Percentiles rank a stretch among this genome's conserved stretches.
Conservation (phyloP, 352 stramenopile genomes). For the Globisporangium acanthophoron region DNA sequence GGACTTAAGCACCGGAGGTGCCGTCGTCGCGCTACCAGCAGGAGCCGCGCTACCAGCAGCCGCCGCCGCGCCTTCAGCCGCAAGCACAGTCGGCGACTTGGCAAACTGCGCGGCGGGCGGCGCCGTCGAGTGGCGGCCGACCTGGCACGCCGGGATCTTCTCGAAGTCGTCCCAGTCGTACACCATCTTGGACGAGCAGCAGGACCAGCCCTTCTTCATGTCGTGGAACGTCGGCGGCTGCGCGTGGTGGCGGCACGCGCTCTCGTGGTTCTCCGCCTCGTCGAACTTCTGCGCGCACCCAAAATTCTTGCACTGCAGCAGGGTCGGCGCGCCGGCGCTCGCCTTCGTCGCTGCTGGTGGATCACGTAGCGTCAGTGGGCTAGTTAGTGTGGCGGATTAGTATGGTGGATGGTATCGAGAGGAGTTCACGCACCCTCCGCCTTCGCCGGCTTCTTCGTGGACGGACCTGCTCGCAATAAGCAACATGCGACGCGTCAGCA, state of each 20-base stretch:
- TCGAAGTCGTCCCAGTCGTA: conserved; percentile 96
- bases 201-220: conserved; percentile 89
- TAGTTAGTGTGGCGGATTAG: too few relatives aligned
- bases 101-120: conserved; percentile 72
- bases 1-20: conserved; percentile 72
- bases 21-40: neutral
- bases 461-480: conserved; percentile 20
- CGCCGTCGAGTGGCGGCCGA: conserved; percentile 65
- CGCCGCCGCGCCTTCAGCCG: conserved; percentile 40
- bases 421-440: conserved; percentile 20
- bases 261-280: conserved; percentile 69
- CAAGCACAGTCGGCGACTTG: conserved; percentile 71
- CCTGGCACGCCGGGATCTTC: conserved; percentile 71
- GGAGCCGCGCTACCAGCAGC: conserved; percentile 12
- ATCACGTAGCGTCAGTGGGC: neutral
- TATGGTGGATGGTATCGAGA: too few relatives aligned
- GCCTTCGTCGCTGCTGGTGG: conserved; percentile 1
- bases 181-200: conserved; percentile 87
- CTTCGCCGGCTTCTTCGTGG: conserved; percentile 48
- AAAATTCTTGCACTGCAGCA: conserved; percentile 85
- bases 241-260: conserved; percentile 72
- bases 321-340: conserved; percentile 19
- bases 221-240: conserved; percentile 86
- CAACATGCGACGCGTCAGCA: neutral
- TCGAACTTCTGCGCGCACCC: conserved; percentile 79